Base-by-base conservation (phyloP, 179 eudicot genomes). In the Gypsophila paniculata region DNA sequence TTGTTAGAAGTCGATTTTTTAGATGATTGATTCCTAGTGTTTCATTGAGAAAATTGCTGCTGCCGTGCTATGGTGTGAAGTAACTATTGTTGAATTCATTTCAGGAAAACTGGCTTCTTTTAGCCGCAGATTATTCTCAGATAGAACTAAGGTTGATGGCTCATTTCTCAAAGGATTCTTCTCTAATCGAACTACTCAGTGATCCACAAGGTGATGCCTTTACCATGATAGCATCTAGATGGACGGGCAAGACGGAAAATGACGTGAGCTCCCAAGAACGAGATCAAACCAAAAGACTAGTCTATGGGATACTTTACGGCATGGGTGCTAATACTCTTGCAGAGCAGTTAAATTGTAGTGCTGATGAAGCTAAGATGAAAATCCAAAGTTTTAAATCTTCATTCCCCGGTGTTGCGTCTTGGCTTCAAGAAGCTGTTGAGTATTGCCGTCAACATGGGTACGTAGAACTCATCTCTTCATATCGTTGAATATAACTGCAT, bases 91-190 rank as follows among this genome's bases (percentile, higher is more conserved):
- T 34, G n/a, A n/a, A 53, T 53, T 53, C 54, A 55, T 54, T 80
- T 72, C 96, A 94, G 99, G 99, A 90, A 34, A 86, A 88, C n/a
- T 88, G 97, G 99, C 70, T 94, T 64, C 88, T 90, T n/a, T 70
- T 94, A 69, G 83, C 96, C 9, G 99, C 99, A 61, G 99, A 94
- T 86, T 94, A 94, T 88, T 94, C 94, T 74, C 99, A 94, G 85
- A 91, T 94, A 80, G 99, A 94, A 81, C 73, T 94, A 71, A 80
- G 99, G 77, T 77, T 94, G 67, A 94, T 94, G 99, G 97, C 99
- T 65, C 99, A 94, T 80, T 94, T 94, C 80, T 91, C 99, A 8
- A 83, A 81, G 82, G 99, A 94, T 77, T 48, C 81, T 51, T 82
- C 84, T 19, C 82, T 94, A 65, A 85, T 91, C 68, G 87, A 87